Evolutionary conservation across 352 stramenopile genomes (phyloP).

Genomic region (Globisporangium alternatum): DNA sequence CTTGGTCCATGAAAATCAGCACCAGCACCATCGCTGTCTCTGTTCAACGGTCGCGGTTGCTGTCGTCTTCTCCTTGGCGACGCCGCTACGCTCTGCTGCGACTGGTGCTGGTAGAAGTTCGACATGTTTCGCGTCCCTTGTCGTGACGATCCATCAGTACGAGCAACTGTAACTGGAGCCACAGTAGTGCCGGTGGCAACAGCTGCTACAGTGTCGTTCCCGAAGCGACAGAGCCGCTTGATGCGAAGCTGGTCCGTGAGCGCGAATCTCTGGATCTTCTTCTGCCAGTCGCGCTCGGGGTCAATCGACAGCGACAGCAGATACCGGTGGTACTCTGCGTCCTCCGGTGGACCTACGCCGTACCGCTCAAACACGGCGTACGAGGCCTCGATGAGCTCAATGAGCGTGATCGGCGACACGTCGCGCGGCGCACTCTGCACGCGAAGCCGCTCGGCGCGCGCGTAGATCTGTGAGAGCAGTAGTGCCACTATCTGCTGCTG

Average conservation of each 20-base stretch:
- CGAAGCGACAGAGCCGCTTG: slow-evolving; percentile 17
- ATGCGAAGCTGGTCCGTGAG: slow-evolving; percentile 16
- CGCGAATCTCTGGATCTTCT: slow-evolving; percentile 45
- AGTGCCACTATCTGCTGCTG: slow-evolving; percentile 17
- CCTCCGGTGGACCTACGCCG: slow-evolving; percentile 34
- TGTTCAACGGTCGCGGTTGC: not conserved
- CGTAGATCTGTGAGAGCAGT: slow-evolving; percentile 49
- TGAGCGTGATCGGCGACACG: slow-evolving; percentile 38
- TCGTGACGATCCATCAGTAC: not conserved
- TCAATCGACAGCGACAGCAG: slow-evolving; percentile 56
- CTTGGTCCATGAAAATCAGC: not conserved
- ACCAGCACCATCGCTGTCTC: not conserved
- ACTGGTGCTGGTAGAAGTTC: slow-evolving; percentile 1
- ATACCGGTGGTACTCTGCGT: slow-evolving; percentile 53
- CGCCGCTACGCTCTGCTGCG: not conserved
- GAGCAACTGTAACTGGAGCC: not conserved
- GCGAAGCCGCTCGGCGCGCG: slow-evolving; percentile 26
- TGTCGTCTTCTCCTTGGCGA: not conserved
- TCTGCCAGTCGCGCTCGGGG: slow-evolving; percentile 51
- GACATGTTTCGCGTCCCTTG: not conserved
- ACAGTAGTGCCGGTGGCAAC: not conserved
- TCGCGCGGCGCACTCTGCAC: not conserved
- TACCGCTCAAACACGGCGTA: slow-evolving; percentile 49
- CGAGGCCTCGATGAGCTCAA: slow-evolving; percentile 64
- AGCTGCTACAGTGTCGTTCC: not conserved